Conservation (phyloP, 768 basidiomycete genomes). For the Phylloporus sp. region DNA sequence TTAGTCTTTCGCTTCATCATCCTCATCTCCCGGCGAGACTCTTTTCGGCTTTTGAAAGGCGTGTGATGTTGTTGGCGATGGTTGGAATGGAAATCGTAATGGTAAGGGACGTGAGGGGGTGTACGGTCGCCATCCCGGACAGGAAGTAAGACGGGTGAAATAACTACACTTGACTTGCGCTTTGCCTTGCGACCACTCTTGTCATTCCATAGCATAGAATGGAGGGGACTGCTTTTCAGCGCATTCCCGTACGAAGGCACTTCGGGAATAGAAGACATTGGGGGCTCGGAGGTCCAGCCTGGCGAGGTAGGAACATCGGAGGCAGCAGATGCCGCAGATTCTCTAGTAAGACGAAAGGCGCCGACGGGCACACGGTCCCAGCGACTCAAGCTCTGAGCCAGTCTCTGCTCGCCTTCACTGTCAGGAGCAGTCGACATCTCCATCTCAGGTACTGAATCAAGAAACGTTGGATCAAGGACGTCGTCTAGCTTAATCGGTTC, state of each 20-base stretch:
- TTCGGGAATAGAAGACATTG: constrained; percentile 17
- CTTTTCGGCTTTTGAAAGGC: constrained; percentile 54
- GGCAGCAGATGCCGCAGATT: constrained; percentile 16
- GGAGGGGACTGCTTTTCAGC: constrained; percentile 53
- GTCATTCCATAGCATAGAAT: constrained; percentile 49
- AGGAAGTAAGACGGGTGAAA: constrained; percentile 51
- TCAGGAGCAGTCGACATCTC: constrained; percentile 28
- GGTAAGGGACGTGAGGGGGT: constrained; percentile 38
- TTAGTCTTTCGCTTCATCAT: constrained; percentile 56
- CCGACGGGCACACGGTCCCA: constrained; percentile 75
- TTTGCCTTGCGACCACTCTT: constrained; percentile 21
- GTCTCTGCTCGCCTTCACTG: constrained; percentile 36
- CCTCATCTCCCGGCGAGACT: constrained; percentile 64
- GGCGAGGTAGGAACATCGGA: constrained; percentile 29
- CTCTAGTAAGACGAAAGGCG: constrained; percentile 63
- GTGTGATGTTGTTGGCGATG: constrained; percentile 34
- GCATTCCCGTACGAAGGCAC: constrained; percentile 33
- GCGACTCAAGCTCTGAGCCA: constrained; percentile 49
- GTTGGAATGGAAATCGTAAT: constrained; percentile 33
- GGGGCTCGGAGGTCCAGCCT: constrained; percentile 26
- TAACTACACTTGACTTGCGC: constrained; percentile 31
- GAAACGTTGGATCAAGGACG: constrained; percentile 68
- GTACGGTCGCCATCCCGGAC: constrained; percentile 53
- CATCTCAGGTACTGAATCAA: constrained; percentile 51
- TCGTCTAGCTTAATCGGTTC: constrained; percentile 62